These are phyloP conservation scores for Botrytis fabae DNA, from an alignment of 2,329 filamentous ascomycete genomes.

Conservation along the genomic window DNA sequence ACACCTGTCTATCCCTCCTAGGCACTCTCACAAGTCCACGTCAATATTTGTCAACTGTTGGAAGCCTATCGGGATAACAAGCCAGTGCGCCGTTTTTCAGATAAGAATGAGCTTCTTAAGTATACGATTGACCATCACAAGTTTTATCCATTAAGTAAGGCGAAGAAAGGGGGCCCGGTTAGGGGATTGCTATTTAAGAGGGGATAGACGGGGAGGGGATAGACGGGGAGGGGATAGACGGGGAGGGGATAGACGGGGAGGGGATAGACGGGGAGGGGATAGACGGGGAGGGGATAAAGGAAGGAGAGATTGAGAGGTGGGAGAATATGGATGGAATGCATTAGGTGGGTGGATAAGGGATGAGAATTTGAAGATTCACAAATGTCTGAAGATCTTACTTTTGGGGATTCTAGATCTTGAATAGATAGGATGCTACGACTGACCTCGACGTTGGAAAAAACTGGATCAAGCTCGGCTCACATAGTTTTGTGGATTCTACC, in stretches of 20 bases:
- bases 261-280: constrained; percentile 5
- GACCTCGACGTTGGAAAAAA: not conserved
- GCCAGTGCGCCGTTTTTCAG: not conserved
- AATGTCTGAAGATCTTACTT: not conserved
- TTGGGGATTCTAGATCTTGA: not conserved
- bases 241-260: not conserved
- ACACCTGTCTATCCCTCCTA: not conserved
- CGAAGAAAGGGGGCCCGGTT: constrained; percentile 1
- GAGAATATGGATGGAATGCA: not conserved
- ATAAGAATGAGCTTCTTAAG: not conserved
- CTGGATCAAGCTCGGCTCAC: not conserved
- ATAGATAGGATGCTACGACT: not conserved
- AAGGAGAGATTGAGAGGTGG: not conserved
- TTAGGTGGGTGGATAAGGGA: not conserved
- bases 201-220: not conserved
- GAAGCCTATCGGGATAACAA: no score
- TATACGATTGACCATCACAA: not conserved
- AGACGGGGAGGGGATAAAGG: not conserved
- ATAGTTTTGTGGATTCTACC: not conserved
- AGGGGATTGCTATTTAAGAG: not conserved
- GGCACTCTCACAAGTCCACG: constrained; percentile 1
- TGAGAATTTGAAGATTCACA: not conserved
- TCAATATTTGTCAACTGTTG: constrained; percentile 2
- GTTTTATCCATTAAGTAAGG: not conserved
- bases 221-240: not conserved